These are phyloP conservation scores for Phytophthora nicotianae DNA, from an alignment of 352 stramenopile genomes.

Conservation along the genomic window DNA sequence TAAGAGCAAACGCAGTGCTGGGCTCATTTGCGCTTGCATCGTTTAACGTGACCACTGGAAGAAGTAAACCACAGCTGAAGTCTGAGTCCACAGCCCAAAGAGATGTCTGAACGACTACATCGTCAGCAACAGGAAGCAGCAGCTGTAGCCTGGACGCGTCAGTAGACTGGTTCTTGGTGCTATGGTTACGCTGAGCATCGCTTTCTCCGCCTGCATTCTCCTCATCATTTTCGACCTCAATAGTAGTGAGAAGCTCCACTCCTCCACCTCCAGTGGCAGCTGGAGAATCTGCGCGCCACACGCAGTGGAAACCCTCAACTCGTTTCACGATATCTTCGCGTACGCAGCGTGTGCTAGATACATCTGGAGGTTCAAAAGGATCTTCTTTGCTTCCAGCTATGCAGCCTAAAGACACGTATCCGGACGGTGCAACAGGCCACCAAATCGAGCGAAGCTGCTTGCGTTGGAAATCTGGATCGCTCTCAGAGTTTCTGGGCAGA, in stretches of 20 bases:
- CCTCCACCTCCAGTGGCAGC: conserved; percentile 37
- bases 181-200: neutral
- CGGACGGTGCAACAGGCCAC: conserved; percentile 81
- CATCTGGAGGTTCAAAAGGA: conserved; percentile 69
- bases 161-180: conserved; percentile 47
- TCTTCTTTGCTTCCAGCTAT: conserved; percentile 82
- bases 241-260: conserved; percentile 36
- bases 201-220: conserved; percentile 18
- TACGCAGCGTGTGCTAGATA: conserved; percentile 64
- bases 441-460: conserved; percentile 86
- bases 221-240: conserved; percentile 39
- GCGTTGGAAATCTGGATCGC: conserved; percentile 73
- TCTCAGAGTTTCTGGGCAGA: conserved; percentile 77
- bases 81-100: conserved; percentile 71
- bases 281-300: conserved; percentile 54
- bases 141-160: conserved; percentile 28
- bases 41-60: conserved; percentile 75
- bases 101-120: conserved; percentile 68
- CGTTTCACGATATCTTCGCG: conserved; percentile 79
- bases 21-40: conserved; percentile 40
- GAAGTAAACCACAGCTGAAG: conserved; percentile 53
- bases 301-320: conserved; percentile 61
- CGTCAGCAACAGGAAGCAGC: conserved; percentile 39
- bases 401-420: conserved; percentile 79
- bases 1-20: conserved; percentile 54